A percentile compares a stretch with the other conserved stretches of the same genome.
These are phyloP conservation scores for Xylariaceae sp. DNA, from an alignment of 2,329 filamentous ascomycete species.

Conservation along the genomic window DNA sequence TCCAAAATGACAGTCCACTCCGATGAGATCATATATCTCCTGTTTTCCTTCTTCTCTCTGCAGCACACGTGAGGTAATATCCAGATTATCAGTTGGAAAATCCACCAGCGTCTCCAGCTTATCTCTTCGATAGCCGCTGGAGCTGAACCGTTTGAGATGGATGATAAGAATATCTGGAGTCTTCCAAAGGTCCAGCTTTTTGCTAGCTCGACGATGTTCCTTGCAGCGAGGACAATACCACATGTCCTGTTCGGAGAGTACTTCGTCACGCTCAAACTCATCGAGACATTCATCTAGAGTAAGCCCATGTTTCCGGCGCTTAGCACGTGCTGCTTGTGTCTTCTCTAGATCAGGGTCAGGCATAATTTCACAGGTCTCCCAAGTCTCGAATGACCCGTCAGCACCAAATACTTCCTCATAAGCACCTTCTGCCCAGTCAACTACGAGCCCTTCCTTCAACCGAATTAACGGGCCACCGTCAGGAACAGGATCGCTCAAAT, in stretches of 20 bases:
- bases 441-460: conserved; percentile 81
- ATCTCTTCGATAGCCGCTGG: conserved; percentile 78
- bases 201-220: conserved; percentile 87
- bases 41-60: conserved; percentile 80
- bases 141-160: conserved; percentile 94
- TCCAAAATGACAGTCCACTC: conserved; percentile 94
- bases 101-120: conserved; percentile 92
- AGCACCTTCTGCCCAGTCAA: conserved; percentile 80
- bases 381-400: conserved; percentile 61
- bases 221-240: conserved; percentile 99
- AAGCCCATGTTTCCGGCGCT: conserved; percentile 76
- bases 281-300: conserved; percentile 88
- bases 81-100: conserved; percentile 86
- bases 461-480: conserved; percentile 72
- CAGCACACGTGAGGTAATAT: conserved; percentile 80
- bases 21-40: conserved; percentile 90
- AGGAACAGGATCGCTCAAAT: conserved; percentile 44
- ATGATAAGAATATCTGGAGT: conserved; percentile 93
- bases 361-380: conserved; percentile 56
- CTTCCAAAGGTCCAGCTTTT: conserved; percentile 98
- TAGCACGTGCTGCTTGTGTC: conserved; percentile 66
- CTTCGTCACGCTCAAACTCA: conserved; percentile 92
- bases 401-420: conserved; percentile 74
- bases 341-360: conserved; percentile 69
- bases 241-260: conserved; percentile 91